Conservation (phyloP, 2,329 filamentous ascomycete species). For the Epicoccum nigrum region DNA sequence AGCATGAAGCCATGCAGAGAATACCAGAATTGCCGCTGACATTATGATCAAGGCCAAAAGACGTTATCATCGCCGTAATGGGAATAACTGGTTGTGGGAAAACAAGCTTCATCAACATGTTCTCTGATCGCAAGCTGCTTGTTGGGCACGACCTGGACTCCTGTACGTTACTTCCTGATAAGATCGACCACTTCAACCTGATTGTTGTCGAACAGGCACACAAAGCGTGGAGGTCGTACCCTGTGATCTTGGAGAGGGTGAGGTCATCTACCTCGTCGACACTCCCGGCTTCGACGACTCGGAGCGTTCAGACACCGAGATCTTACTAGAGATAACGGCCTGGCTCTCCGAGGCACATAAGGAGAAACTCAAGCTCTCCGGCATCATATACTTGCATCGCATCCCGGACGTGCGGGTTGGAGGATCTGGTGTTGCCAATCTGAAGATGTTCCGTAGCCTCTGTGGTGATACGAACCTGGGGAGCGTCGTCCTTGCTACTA, state of each 20-base stretch:
- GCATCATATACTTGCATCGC: slow-evolving; percentile 56
- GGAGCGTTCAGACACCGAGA: slow-evolving; percentile 54
- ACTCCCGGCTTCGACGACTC: slow-evolving; percentile 55
- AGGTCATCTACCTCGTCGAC: slow-evolving; percentile 34
- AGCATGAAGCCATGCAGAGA: not conserved
- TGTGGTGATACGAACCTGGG: slow-evolving; percentile 51
- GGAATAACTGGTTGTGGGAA: slow-evolving; percentile 53
- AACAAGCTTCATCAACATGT: slow-evolving; percentile 44
- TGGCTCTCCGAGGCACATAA: slow-evolving; percentile 47
- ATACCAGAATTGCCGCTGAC: not conserved
- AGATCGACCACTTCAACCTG: not conserved
- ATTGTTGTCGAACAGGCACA: slow-evolving; percentile 2
- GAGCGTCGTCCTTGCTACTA: slow-evolving; percentile 53
- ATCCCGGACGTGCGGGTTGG: slow-evolving; percentile 53
- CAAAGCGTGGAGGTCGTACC: slow-evolving; percentile 5
- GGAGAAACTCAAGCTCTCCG: slow-evolving; percentile 24
- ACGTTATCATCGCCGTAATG: slow-evolving; percentile 45
- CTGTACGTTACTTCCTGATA: not conserved
- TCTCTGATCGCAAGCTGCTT: slow-evolving; percentile 15
- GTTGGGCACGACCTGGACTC: slow-evolving; percentile 17
- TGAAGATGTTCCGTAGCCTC: slow-evolving; percentile 55
- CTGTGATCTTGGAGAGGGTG: slow-evolving; percentile 2
- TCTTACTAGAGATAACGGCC: slow-evolving; percentile 51
- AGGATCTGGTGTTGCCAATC: slow-evolving; percentile 49
- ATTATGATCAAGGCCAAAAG: not conserved